These are phyloP conservation scores for Ligustrum vulgare DNA, from an alignment of 257 asterid species.

Conservation along the genomic window DNA sequence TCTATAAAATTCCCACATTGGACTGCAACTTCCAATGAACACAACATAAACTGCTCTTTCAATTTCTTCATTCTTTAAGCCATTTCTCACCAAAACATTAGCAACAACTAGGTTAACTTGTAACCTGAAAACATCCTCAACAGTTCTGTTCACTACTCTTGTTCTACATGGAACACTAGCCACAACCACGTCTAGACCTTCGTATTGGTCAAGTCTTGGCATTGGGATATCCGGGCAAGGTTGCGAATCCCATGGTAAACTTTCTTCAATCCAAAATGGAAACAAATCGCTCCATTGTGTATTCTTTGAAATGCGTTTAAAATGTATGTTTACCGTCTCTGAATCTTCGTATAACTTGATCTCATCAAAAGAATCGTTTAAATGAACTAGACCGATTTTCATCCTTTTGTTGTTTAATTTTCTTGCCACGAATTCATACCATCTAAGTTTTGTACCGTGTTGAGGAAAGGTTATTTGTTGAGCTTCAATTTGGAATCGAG, in stretches of 20 bases:
- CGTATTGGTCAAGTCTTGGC: slow-evolving; percentile 32
- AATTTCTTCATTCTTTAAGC: neutral
- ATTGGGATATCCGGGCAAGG: slow-evolving; percentile 48
- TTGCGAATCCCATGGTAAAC: slow-evolving; percentile 8
- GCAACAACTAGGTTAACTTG: slow-evolving; percentile 46
- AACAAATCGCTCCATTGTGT: slow-evolving; percentile 34
- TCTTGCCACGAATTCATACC: slow-evolving; percentile 33
- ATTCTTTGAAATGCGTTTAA: slow-evolving; percentile 18
- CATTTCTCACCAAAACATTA: slow-evolving; percentile 34
- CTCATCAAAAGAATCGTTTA: neutral
- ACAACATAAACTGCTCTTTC: slow-evolving; percentile 20
- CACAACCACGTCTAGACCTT: slow-evolving; percentile 31
- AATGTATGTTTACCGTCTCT: slow-evolving; percentile 14
- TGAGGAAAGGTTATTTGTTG: slow-evolving; percentile 14
- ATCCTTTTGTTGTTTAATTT: slow-evolving; percentile 18
- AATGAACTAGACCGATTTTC: slow-evolving; percentile 40
- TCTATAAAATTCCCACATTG: slow-evolving; percentile 45
- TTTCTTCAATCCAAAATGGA: slow-evolving; percentile 39
- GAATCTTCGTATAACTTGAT: slow-evolving; percentile 10
- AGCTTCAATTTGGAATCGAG: neutral
- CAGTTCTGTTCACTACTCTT: slow-evolving; percentile 7
- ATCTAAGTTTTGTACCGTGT: slow-evolving; percentile 26
- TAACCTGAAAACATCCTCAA: slow-evolving; percentile 33
- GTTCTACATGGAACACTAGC: slow-evolving; percentile 36
- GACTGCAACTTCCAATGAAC: slow-evolving; percentile 37